Evolutionary conservation across 2,329 filamentous ascomycete species (phyloP).

Genomic region (Sarocladiaceae sp.): DNA sequence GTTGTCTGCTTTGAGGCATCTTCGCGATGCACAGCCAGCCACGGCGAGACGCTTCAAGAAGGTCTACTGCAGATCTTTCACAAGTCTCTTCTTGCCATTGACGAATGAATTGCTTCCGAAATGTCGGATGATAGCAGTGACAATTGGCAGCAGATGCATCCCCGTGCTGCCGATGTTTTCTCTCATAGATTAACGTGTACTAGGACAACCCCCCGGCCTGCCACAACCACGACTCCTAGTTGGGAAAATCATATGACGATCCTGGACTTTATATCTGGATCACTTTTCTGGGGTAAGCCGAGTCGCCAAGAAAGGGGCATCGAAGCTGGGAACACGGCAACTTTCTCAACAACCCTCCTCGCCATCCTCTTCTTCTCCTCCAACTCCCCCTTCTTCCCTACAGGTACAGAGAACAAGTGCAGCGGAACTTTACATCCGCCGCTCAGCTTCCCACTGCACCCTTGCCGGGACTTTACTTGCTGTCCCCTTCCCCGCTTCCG

Average conservation of each 20-base stretch:
- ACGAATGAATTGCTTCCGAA: too few species aligned
- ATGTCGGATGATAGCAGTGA: too few species aligned
- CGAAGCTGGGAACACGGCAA: neutral
- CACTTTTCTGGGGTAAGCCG: too few species aligned
- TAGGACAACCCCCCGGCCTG: neutral
- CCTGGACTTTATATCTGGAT: neutral
- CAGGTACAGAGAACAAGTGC: too few species aligned
- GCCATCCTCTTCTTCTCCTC: too few species aligned
- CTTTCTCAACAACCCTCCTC: too few species aligned
- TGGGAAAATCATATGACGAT: constrained; percentile 7
- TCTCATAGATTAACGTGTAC: too few species aligned
- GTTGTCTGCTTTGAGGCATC: too few species aligned
- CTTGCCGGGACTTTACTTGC: neutral
- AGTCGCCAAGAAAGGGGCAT: constrained; percentile 3
- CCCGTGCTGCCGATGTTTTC: neutral
- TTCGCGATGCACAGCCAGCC: neutral
- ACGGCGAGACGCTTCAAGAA: neutral
- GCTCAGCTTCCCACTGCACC: too few species aligned
- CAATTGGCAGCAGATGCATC: neutral
- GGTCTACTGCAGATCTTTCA: neutral
- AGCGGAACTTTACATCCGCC: too few species aligned
- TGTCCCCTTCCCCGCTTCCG: neutral
- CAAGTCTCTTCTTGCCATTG: too few species aligned
- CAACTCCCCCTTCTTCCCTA: too few species aligned
- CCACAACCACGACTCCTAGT: neutral